Conservation (phyloP, 2,329 filamentous ascomycete species). For the Verticillium klebahnii region DNA sequence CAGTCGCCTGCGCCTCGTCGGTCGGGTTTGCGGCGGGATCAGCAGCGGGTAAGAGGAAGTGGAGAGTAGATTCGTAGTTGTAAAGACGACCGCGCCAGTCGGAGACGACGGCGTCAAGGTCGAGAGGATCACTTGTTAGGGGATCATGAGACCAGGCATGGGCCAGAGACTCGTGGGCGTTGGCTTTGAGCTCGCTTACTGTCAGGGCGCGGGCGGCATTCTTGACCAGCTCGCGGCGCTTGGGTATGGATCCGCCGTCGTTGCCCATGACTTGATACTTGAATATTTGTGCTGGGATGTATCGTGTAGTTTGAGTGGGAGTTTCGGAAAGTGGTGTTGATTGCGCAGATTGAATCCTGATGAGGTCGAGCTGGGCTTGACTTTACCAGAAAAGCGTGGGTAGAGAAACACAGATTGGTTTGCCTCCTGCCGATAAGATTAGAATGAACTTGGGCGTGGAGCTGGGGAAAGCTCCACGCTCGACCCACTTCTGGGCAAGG, state of each 20-base stretch:
- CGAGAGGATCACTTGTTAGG: conserved; percentile 72
- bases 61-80: conserved; percentile 87
- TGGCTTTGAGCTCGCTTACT: conserved; percentile 82
- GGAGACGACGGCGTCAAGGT: conserved; percentile 69
- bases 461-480: too few relatives aligned
- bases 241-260: conserved; percentile 95
- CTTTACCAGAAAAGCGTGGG: too few relatives aligned
- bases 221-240: conserved; percentile 91
- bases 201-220: conserved; percentile 81
- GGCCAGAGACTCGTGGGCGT: conserved; percentile 75
- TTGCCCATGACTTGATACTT: conserved; percentile 73
- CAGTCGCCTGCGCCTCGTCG: conserved; percentile 21
- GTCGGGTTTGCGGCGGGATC: conserved; percentile 21
- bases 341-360: too few relatives aligned
- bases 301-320: not conserved
- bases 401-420: too few relatives aligned
- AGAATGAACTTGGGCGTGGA: too few relatives aligned
- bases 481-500: too few relatives aligned
- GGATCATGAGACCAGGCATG: conserved; percentile 87
- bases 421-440: too few relatives aligned
- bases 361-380: too few relatives aligned
- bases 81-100: conserved; percentile 82
- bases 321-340: not conserved
- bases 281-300: not conserved
- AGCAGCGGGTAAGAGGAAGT: conserved; percentile 44